Conservation (phyloP, 768 basidiomycete genomes). For the Panellus pusillus region DNA sequence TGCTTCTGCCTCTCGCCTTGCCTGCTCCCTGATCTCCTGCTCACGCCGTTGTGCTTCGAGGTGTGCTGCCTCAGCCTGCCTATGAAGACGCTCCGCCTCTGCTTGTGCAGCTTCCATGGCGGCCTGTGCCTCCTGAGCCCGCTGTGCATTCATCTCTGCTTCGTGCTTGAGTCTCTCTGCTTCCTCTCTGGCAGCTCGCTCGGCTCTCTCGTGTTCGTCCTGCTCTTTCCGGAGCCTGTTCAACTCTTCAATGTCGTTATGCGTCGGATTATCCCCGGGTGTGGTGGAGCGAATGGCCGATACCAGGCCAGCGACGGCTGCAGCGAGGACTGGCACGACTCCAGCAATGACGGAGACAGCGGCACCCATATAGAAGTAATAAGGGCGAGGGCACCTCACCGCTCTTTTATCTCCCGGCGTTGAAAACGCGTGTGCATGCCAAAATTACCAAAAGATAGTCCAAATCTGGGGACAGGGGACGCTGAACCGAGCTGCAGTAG, state of each 20-base stretch:
- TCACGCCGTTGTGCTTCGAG: not conserved
- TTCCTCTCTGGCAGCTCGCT: not conserved
- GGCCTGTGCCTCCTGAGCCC: not conserved
- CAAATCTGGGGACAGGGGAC: too few species aligned
- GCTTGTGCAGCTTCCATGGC: not conserved
- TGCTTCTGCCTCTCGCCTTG: conserved; percentile 3
- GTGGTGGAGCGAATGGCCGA: not conserved
- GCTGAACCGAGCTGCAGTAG: too few species aligned
- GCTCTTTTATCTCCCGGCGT: not conserved
- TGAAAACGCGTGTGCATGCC: not conserved
- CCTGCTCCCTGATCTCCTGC: not conserved
- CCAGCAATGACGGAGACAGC: not conserved
- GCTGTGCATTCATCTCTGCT: not conserved
- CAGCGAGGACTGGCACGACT: not conserved
- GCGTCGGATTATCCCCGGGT: not conserved
- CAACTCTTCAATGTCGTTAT: not conserved
- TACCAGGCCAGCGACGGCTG: not conserved
- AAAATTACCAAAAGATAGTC: not conserved
- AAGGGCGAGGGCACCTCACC: not conserved
- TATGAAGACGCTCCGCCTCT: not conserved
- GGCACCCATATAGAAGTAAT: not conserved
- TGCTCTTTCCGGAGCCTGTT: not conserved
- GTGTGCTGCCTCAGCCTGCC: not conserved
- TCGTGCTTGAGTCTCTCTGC: not conserved
- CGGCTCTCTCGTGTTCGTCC: not conserved